phyloP scores from a whole-genome alignment of 306 rosid species.

The Luffa aegyptiaca region DNA sequence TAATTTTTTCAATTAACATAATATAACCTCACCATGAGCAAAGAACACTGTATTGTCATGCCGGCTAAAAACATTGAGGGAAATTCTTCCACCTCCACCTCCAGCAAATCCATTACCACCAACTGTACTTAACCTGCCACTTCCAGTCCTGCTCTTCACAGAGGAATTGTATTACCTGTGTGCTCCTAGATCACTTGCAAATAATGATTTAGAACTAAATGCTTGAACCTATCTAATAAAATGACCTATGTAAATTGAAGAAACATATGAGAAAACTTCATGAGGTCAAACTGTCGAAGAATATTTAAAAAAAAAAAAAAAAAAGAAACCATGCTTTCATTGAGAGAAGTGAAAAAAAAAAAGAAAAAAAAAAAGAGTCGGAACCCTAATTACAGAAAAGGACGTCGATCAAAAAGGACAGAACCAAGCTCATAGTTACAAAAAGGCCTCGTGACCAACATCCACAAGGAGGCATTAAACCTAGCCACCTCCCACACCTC shows the following conservation, averaged over 20 bases:
- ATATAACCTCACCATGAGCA: slow-evolving; percentile 53
- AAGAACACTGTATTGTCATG: slow-evolving; percentile 54
- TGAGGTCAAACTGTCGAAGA: not conserved
- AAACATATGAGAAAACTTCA: not conserved
- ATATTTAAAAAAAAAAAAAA: too few relatives aligned
- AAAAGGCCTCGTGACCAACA: too few relatives aligned
- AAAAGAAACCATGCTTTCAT: too few relatives aligned
- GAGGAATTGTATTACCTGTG: slow-evolving; percentile 20
- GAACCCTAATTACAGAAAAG: too few relatives aligned
- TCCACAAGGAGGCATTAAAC: too few relatives aligned
- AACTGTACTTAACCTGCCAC: slow-evolving; percentile 64
- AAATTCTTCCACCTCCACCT: slow-evolving; percentile 95
- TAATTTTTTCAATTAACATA: not conserved
- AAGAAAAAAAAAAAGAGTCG: too few relatives aligned
- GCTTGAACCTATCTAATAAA: slow-evolving; percentile 5
- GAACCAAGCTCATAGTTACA: too few relatives aligned
- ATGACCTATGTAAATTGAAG: not conserved
- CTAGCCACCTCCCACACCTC: too few relatives aligned
- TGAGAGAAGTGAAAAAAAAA: too few relatives aligned
- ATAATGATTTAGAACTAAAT: slow-evolving; percentile 4
- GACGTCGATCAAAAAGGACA: too few relatives aligned
- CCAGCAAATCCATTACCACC: slow-evolving; percentile 96
- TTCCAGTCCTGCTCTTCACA: slow-evolving; percentile 80
- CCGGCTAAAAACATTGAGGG: slow-evolving; percentile 71
- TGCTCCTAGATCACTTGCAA: slow-evolving; percentile 21